A percentile compares a stretch with the other conserved stretches of the same genome.
Conservation (phyloP, 2,329 filamentous ascomycete genomes). For the Trichoderma guizhouense region DNA sequence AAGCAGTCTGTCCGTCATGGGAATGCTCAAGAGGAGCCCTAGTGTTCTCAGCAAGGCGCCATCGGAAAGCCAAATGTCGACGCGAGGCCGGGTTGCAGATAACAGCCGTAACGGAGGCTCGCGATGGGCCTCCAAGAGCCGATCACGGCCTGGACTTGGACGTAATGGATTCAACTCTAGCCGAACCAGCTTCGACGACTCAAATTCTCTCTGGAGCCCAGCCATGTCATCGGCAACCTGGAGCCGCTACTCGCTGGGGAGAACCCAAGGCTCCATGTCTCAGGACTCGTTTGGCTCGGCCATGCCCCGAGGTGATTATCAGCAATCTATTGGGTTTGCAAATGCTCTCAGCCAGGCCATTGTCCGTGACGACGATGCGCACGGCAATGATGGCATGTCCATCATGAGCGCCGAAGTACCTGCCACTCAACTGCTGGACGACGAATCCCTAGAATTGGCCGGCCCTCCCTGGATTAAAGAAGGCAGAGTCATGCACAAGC, state of each 20-base stretch:
- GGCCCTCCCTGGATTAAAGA: constrained; percentile 99
- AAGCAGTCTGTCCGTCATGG: constrained; percentile 69
- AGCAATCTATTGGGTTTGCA: constrained; percentile 95
- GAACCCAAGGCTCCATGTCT: constrained; percentile 87
- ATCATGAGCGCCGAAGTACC: constrained; percentile 57
- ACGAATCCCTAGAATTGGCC: constrained; percentile 85
- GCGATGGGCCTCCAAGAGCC: constrained; percentile 80
- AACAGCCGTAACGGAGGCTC: constrained; percentile 50
- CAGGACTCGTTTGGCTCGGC: constrained; percentile 84
- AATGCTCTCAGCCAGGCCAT: constrained; percentile 96
- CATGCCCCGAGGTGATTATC: constrained; percentile 75
- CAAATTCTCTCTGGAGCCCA: constrained; percentile 86
- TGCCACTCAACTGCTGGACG: constrained; percentile 70
- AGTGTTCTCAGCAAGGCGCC: constrained; percentile 91
- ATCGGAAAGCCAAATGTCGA: constrained; percentile 71
- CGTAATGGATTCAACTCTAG: constrained; percentile 83
- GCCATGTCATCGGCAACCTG: constrained; percentile 82
- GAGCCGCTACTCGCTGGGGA: constrained; percentile 90
- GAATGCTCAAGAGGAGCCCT: constrained; percentile 77
- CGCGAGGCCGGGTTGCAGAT: constrained; percentile 69
- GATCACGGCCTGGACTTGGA: constrained; percentile 71
- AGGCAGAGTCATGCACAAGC: constrained; percentile 92
- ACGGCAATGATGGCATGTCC: constrained; percentile 47
- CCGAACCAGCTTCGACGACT: constrained; percentile 89
- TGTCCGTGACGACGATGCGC: constrained; percentile 77